Evolutionary conservation across 176 grass and related monocot genomes (phyloP), one percentile per base, ranked within the genome.

Genomic region (Musa itinerans): DNA sequence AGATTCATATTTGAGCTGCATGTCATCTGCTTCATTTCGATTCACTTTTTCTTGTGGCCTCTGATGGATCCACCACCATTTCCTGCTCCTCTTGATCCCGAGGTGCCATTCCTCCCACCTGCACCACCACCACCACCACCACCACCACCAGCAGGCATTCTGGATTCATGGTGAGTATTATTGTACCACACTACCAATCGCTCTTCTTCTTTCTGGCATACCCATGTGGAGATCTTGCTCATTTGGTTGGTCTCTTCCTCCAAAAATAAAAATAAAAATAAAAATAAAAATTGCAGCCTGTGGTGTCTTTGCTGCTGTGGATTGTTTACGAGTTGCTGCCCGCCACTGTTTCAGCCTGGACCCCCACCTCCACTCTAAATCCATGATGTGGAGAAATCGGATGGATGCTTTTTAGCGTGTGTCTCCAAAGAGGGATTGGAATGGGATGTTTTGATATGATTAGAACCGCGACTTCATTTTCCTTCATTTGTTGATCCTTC

Each of bases 261-360:
- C 12, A 55, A 50, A 17, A 24, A 24, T 1, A 24, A 24, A 24
- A 24, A n/a, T n/a, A n/a, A n/a, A n/a, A n/a, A n/a, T n/a, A n/a
- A 24, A 24, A 0, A 24, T 1, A 24, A 23, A 69, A 50, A 70
- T 73, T 82, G 72, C 80, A 85, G 83, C 59, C 64, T 77, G 57
- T 83, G 76, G 83, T 78, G 76, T 73, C 71, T 89, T 29, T 69
- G 78, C 26, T 88, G 74, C 63, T 82, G 78, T 50, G 86, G 86
- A n/a, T 73, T 82, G 51, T 71, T 85, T 50, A 71, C 52, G 2
- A 23, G 34, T 68, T 89, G 87, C 50, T 89, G 80, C 75, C 80
- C 72, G 24, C 80, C 76, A 11, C 21, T 63, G 55, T 80, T 53
- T 54, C 66, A 85, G 56, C 79, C 76, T 12, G 57, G 49, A 26